phyloP scores from a whole-genome alignment of 495 filamentous ascomycete genomes.

The Melanomma pulvis-pyrius region DNA sequence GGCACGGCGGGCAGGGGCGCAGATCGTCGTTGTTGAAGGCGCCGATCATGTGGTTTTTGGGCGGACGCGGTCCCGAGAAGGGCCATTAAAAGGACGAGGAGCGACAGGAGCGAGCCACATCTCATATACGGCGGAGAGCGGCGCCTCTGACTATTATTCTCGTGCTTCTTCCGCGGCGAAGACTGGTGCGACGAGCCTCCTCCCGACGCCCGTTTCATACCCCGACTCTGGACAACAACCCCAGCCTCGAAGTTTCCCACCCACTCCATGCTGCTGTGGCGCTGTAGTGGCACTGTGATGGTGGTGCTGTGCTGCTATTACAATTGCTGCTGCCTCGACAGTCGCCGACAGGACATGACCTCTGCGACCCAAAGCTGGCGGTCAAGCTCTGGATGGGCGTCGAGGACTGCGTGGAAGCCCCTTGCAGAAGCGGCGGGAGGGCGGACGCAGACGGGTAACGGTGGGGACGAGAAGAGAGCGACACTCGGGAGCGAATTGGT shows the following conservation, averaged over 20 bases:
- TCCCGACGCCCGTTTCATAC: not conserved
- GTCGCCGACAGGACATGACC: not conserved
- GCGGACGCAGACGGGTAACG: too few relatives aligned
- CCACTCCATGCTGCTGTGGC: not conserved
- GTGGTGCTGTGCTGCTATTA: not conserved
- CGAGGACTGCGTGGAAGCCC: too few relatives aligned
- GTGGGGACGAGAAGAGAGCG: not conserved
- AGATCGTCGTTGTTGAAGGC: slow-evolving; percentile 17
- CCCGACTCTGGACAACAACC: not conserved
- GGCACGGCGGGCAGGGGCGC: slow-evolving; percentile 8
- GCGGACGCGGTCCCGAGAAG: slow-evolving; percentile 26
- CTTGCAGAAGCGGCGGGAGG: too few relatives aligned
- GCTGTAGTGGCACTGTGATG: not conserved
- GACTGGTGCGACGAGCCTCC: not conserved
- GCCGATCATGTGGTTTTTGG: slow-evolving; percentile 28
- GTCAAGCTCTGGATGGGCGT: not conserved
- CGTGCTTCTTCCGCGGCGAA: not conserved
- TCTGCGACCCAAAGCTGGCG: not conserved
- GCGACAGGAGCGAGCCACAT: not conserved
- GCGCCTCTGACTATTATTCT: not conserved
- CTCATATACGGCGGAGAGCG: not conserved
- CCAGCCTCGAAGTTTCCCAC: not conserved
- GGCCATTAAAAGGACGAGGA: slow-evolving; percentile 22
- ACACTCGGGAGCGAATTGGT: not conserved
- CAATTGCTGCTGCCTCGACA: not conserved